Evolutionary conservation across 495 filamentous ascomycete genomes (phyloP).

Genomic region (Aspergillus bridgeri): DNA sequence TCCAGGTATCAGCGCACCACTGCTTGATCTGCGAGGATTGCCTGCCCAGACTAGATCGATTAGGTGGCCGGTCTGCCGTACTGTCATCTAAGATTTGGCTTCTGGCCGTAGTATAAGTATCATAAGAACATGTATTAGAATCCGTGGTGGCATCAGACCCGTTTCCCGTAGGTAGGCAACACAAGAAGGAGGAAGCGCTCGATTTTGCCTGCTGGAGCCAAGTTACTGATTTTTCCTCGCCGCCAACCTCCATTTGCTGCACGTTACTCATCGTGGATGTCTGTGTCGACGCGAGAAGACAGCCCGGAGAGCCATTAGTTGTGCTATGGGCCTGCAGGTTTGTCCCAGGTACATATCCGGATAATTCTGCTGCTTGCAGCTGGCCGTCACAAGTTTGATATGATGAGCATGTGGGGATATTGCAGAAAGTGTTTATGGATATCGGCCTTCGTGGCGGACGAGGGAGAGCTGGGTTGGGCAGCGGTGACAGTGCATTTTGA

Average conservation of each 20-base stretch:
- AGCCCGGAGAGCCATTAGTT: not conserved
- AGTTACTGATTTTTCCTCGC: not conserved
- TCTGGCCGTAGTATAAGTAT: constrained; percentile 32
- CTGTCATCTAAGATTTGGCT: constrained; percentile 16
- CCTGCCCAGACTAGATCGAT: not conserved
- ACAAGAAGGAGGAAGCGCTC: constrained; percentile 15
- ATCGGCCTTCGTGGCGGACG: not conserved
- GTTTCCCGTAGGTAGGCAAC: constrained; percentile 13
- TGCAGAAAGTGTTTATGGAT: not conserved
- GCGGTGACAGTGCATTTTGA: not conserved
- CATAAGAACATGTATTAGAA: constrained; percentile 16
- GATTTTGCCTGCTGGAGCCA: constrained; percentile 12
- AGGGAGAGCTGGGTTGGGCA: not conserved
- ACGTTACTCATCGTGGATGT: not conserved
- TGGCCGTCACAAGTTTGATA: not conserved
- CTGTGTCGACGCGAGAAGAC: not conserved
- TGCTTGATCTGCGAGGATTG: not conserved
- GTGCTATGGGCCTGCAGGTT: not conserved
- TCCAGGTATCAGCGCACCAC: constrained; percentile 7
- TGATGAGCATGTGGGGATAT: not conserved
- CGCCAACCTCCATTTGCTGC: not conserved
- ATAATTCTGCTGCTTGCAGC: not conserved
- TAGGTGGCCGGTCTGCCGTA: not conserved
- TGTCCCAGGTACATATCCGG: not conserved
- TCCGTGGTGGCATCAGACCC: constrained; percentile 12